Evolutionary conservation across 768 basidiomycete genomes (phyloP).

Genomic region (Neoboletus subvelutipes): DNA sequence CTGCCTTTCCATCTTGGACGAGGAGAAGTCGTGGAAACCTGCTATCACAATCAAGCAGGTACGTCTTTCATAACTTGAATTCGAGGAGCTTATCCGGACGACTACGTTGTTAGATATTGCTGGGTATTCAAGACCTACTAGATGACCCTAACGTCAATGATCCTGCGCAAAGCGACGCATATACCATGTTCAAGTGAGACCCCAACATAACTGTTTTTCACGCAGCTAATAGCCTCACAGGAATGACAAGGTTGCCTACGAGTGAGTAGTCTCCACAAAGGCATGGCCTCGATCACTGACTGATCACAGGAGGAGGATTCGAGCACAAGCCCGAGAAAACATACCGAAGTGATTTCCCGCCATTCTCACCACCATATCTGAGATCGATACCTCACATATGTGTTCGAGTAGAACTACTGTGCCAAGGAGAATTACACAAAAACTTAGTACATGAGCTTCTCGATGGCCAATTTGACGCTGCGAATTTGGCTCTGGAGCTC

Average conservation of each 20-base stretch:
- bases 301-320: slow-evolving; percentile 66
- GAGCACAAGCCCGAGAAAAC: slow-evolving; percentile 86
- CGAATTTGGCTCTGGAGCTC: slow-evolving; percentile 89
- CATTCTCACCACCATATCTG: not conserved
- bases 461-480: slow-evolving; percentile 79
- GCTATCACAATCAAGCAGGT: slow-evolving; percentile 99
- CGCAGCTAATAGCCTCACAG: slow-evolving; percentile 39
- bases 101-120: slow-evolving; percentile 63
- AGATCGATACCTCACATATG: slow-evolving; percentile 4
- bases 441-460: slow-evolving; percentile 55
- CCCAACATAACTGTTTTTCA: not conserved
- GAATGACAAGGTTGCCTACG: slow-evolving; percentile 92
- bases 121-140: slow-evolving; percentile 94
- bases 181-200: slow-evolving; percentile 96
- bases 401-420: slow-evolving; percentile 14
- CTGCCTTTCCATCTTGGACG: slow-evolving; percentile 95
- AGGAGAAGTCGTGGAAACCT: slow-evolving; percentile 99
- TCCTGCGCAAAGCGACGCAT: slow-evolving; percentile 97
- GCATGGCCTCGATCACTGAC: not conserved
- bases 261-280: slow-evolving; percentile 50
- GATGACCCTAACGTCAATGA: slow-evolving; percentile 96
- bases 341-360: slow-evolving; percentile 64
- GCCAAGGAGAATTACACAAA: slow-evolving; percentile 1
- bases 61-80: slow-evolving; percentile 10
- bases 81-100: not conserved